These are phyloP conservation scores for Nakazawaea wickerhamii DNA, from an alignment of 805 yeast genomes.

Conservation along the genomic window DNA sequence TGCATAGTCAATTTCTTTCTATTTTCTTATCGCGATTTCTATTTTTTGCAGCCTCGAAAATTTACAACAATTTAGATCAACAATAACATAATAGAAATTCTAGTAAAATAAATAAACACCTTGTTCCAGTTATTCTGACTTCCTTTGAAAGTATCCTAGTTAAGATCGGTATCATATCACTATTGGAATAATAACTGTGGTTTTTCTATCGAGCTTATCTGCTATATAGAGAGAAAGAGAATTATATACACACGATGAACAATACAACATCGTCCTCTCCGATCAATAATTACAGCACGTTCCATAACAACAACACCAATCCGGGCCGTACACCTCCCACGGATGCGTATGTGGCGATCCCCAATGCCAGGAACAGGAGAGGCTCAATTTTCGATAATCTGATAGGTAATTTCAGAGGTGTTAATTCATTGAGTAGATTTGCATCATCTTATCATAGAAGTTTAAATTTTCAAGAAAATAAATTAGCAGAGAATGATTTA, in stretches of 20 bases:
- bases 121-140: no score
- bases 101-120: no score
- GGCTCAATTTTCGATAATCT: slow-evolving; percentile 23
- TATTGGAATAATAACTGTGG: no score
- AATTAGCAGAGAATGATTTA: slow-evolving; percentile 49
- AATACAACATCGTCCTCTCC: not conserved
- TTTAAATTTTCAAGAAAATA: slow-evolving; percentile 44
- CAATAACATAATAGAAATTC: no score
- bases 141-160: not conserved
- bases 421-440: slow-evolving; percentile 68
- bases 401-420: slow-evolving; percentile 56
- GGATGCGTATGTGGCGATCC: slow-evolving; percentile 11
- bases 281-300: not conserved
- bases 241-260: not conserved
- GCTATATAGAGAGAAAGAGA: not conserved
- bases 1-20: no score
- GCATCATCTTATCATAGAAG: slow-evolving; percentile 79
- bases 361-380: slow-evolving; percentile 6
- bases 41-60: not conserved
- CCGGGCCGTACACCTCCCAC: slow-evolving; percentile 9
- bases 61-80: not conserved
- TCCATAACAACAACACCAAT: not conserved
- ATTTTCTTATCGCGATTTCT: no score
- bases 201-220: not conserved
- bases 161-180: no score